These are phyloP conservation scores for Penicillium sp. DNA, from an alignment of 2,329 filamentous ascomycete species.

Conservation along the genomic window DNA sequence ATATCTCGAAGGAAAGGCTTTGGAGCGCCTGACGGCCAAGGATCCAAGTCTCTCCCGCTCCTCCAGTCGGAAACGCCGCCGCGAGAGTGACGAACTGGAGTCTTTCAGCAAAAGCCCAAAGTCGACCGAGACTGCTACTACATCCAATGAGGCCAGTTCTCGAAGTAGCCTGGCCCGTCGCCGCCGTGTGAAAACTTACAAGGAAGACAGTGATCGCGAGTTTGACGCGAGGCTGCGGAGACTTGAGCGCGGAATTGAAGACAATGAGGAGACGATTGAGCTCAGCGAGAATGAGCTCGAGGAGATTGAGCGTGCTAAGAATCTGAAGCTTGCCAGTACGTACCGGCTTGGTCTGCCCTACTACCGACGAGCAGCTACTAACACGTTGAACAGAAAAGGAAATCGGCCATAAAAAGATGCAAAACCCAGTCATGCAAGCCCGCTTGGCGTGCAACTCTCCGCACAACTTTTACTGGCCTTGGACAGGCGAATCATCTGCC, in stretches of 20 bases:
- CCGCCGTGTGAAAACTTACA: slow-evolving; percentile 54
- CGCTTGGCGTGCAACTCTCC: slow-evolving; percentile 89
- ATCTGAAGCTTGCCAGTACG: slow-evolving; percentile 71
- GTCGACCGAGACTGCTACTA: slow-evolving; percentile 71
- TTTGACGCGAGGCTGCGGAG: slow-evolving; percentile 67
- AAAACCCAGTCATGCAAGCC: slow-evolving; percentile 88
- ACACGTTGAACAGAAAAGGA: slow-evolving; percentile 60
- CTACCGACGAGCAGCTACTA: slow-evolving; percentile 29
- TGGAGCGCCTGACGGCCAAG: slow-evolving; percentile 45
- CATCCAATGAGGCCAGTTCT: slow-evolving; percentile 50
- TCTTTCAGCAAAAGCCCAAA: slow-evolving; percentile 67
- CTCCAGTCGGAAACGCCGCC: slow-evolving; percentile 56
- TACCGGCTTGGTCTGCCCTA: slow-evolving; percentile 12
- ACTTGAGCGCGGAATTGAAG: slow-evolving; percentile 52
- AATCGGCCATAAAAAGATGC: slow-evolving; percentile 84
- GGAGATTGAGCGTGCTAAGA: slow-evolving; percentile 62
- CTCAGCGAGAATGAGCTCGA: slow-evolving; percentile 50
- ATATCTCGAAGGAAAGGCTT: slow-evolving; percentile 50
- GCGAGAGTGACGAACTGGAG: slow-evolving; percentile 39
- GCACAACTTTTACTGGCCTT: slow-evolving; percentile 95
- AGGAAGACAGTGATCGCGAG: slow-evolving; percentile 72
- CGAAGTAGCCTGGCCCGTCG: slow-evolving; percentile 44
- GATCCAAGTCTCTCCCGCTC: slow-evolving; percentile 36
- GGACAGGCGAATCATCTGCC: slow-evolving; percentile 57
- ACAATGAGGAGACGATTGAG: slow-evolving; percentile 50